phyloP scores from a whole-genome alignment of 129 eudicot genomes.

The Silybum marianum region DNA sequence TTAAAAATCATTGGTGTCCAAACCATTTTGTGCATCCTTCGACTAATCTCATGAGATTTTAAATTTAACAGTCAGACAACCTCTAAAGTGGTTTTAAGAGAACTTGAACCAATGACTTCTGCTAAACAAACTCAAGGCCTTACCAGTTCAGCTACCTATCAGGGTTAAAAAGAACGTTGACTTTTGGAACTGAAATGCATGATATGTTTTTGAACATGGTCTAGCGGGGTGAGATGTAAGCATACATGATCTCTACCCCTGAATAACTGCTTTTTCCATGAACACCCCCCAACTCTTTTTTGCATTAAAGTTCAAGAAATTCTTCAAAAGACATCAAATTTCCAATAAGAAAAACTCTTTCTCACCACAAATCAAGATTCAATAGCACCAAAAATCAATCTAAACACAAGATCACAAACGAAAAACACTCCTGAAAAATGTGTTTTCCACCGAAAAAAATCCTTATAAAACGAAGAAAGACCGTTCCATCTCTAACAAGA shows the following conservation, averaged over 20 bases:
- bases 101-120: neutral
- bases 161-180: neutral
- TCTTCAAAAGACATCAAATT: neutral
- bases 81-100: too few relatives aligned
- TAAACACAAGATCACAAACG: slow-evolving; percentile 5
- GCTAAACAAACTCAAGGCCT: neutral
- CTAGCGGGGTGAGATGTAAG: neutral
- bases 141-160: neutral
- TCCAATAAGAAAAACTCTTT: neutral
- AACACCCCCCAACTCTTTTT: neutral
- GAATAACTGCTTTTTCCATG: neutral
- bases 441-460: slow-evolving; percentile 2
- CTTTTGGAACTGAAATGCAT: neutral
- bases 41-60: neutral
- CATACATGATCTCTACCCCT: neutral
- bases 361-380: neutral
- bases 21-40: neutral
- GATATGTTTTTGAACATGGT: neutral
- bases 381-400: neutral
- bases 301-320: neutral
- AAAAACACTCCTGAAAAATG: neutral
- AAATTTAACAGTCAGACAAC: too few relatives aligned
- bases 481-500: slow-evolving; percentile 13
- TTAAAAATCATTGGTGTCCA: neutral
- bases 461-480: neutral